Conservation (phyloP, 2,329 filamentous ascomycete genomes). For the Sporothrix brasiliensis region DNA sequence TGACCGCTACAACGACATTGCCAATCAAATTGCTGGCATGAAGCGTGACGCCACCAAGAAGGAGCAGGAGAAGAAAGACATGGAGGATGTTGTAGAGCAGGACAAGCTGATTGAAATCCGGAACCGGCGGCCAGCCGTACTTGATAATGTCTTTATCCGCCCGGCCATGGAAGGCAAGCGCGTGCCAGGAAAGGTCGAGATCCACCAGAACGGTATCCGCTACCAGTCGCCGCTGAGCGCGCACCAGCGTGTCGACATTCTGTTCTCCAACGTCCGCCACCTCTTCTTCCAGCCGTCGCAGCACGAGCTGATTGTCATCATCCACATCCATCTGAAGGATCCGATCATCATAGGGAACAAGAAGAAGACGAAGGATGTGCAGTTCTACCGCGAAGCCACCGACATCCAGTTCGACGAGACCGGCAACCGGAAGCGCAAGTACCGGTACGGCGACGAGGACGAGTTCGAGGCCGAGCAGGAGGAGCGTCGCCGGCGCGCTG, state of each 20-base stretch:
- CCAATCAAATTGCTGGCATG: constrained; percentile 91
- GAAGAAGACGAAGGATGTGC: constrained; percentile 98
- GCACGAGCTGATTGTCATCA: constrained; percentile 95
- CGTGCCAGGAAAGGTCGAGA: constrained; percentile 92
- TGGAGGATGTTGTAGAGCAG: constrained; percentile 98
- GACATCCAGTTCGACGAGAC: constrained; percentile 99
- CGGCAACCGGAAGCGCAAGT: constrained; percentile 95
- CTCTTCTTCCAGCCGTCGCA: constrained; percentile 98
- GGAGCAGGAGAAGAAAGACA: constrained; percentile 98
- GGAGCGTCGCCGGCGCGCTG: constrained; percentile 85
- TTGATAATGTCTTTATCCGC: constrained; percentile 94
- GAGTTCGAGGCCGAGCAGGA: constrained; percentile 99
- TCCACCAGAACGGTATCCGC: constrained; percentile 97
- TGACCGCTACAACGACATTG: constrained; percentile 85
- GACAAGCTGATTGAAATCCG: constrained; percentile 90
- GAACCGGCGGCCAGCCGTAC: constrained; percentile 79
- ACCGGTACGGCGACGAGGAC: constrained; percentile 96
- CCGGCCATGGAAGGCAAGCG: constrained; percentile 96
- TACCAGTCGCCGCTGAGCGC: constrained; percentile 82
- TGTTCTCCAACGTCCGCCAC: constrained; percentile 98
- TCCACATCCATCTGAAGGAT: constrained; percentile 96
- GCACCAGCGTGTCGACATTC: constrained; percentile 83
- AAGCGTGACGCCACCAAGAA: constrained; percentile 90
- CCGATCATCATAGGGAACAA: constrained; percentile 96
- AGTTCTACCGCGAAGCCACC: constrained; percentile 96